Evolutionary conservation across 352 stramenopile species (phyloP).

Genomic region (Pythium sp.): DNA sequence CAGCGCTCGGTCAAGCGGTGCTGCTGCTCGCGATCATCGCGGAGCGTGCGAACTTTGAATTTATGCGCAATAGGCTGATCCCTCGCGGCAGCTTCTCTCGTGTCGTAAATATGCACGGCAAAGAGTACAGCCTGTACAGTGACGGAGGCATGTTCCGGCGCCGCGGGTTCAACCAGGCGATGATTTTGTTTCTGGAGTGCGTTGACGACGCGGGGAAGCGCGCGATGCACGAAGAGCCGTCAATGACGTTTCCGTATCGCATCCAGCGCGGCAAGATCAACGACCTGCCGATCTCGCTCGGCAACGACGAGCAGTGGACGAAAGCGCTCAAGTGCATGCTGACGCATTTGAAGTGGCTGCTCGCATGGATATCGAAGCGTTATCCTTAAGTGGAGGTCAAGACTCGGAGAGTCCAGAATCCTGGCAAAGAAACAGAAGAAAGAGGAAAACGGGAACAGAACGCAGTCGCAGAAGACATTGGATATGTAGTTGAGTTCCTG

Average conservation of each 20-base stretch:
- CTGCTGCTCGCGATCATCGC: conserved; percentile 83
- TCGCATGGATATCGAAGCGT: conserved; percentile 90
- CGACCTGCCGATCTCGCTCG: conserved; percentile 82
- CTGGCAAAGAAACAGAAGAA: neutral
- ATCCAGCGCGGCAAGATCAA: conserved; percentile 90
- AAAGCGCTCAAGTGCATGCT: conserved; percentile 91
- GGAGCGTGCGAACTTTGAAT: conserved; percentile 76
- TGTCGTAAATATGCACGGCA: conserved; percentile 84
- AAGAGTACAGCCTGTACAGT: conserved; percentile 77
- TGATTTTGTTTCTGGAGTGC: conserved; percentile 90
- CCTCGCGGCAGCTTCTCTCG: conserved; percentile 83
- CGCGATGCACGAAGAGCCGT: conserved; percentile 87
- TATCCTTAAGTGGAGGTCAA: conserved; percentile 35
- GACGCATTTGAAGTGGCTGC: conserved; percentile 91
- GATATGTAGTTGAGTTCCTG: neutral
- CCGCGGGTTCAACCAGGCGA: conserved; percentile 90
- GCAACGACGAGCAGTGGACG: conserved; percentile 91
- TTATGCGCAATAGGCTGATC: conserved; percentile 79
- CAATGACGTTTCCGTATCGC: conserved; percentile 89
- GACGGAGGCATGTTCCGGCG: conserved; percentile 86
- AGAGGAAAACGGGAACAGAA: neutral
- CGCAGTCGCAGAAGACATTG: neutral
- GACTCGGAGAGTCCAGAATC: neutral
- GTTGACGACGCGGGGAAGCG: conserved; percentile 81
- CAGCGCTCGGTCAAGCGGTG: conserved; percentile 80